phyloP scores from a whole-genome alignment of 2,329 filamentous ascomycete genomes.

The Beauveria sp. region DNA sequence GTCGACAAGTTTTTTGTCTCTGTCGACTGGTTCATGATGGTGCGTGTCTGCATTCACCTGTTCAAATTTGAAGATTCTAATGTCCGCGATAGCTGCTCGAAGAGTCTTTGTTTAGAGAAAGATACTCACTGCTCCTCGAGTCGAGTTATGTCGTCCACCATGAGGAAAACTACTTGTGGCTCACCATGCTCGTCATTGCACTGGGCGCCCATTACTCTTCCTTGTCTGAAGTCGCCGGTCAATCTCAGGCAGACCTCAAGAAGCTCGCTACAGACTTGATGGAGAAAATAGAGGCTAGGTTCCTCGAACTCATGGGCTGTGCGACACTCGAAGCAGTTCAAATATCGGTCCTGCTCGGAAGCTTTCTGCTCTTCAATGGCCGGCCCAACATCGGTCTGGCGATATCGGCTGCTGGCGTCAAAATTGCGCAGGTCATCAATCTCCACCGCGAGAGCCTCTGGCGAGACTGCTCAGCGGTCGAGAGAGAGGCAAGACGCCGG shows the following conservation, averaged over 20 bases:
- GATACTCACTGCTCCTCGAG: background rate
- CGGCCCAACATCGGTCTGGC: constrained; percentile 9
- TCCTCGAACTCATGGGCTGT: constrained; percentile 6
- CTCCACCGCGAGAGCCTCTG: constrained; percentile 8
- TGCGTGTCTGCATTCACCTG: background rate
- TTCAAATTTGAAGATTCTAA: background rate
- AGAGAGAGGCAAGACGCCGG: constrained; percentile 2
- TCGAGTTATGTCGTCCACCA: constrained; percentile 3
- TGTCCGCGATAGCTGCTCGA: constrained; percentile 1
- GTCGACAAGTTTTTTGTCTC: constrained; percentile 10
- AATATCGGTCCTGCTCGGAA: constrained; percentile 8
- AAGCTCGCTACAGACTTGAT: constrained; percentile 3
- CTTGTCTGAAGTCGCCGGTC: background rate
- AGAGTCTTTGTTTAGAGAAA: background rate
- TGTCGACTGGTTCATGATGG: constrained; percentile 14
- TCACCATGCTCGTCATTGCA: constrained; percentile 6
- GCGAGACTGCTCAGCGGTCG: background rate
- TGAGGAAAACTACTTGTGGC: constrained; percentile 10
- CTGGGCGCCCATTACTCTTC: constrained; percentile 8
- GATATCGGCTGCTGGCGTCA: constrained; percentile 10
- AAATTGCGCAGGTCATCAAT: constrained; percentile 11
- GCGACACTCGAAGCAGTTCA: constrained; percentile 10
- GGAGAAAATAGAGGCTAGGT: background rate
- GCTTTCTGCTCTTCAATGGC: constrained; percentile 8
- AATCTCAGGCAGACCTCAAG: background rate